phyloP scores from a whole-genome alignment of 805 yeast genomes.

The Lachancea waltii region DNA sequence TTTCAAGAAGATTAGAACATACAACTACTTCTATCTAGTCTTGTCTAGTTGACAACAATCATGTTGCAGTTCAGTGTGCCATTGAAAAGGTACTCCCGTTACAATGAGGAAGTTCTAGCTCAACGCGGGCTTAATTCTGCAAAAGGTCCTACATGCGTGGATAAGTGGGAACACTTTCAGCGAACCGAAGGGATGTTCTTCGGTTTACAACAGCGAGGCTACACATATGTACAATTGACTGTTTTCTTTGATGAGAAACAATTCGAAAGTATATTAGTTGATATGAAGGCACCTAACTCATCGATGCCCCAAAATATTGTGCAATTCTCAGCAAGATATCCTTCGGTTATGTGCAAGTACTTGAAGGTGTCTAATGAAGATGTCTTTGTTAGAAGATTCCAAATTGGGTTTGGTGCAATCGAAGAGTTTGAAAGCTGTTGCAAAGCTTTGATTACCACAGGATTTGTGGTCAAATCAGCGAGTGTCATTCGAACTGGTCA shows the following conservation, averaged over 20 bases:
- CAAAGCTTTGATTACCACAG: not conserved
- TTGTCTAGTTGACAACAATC: not conserved
- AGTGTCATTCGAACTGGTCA: not conserved
- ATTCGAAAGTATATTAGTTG: not conserved
- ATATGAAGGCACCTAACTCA: not conserved
- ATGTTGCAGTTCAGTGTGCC: not conserved
- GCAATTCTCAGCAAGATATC: constrained; percentile 23
- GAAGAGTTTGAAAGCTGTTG: constrained; percentile 13
- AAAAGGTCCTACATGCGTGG: constrained; percentile 9
- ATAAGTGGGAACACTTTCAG: constrained; percentile 22
- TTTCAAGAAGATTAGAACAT: not conserved
- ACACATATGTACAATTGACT: no score
- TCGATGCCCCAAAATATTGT: constrained; percentile 3
- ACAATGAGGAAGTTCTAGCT: constrained; percentile 15
- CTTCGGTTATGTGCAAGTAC: constrained; percentile 28
- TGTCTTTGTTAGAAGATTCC: constrained; percentile 21
- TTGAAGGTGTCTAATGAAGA: constrained; percentile 7
- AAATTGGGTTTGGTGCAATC: constrained; percentile 16
- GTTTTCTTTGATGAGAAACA: constrained; percentile 1
- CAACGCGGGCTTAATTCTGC: constrained; percentile 21
- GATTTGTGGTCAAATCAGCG: constrained; percentile 1
- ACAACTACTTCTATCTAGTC: no score
- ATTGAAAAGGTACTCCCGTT: constrained; percentile 16
- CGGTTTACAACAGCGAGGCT: no score
- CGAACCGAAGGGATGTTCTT: no score